These are phyloP conservation scores for Papiliotrema laurentii DNA, from an alignment of 1,284 basidiomycete genomes.

Conservation along the genomic window DNA sequence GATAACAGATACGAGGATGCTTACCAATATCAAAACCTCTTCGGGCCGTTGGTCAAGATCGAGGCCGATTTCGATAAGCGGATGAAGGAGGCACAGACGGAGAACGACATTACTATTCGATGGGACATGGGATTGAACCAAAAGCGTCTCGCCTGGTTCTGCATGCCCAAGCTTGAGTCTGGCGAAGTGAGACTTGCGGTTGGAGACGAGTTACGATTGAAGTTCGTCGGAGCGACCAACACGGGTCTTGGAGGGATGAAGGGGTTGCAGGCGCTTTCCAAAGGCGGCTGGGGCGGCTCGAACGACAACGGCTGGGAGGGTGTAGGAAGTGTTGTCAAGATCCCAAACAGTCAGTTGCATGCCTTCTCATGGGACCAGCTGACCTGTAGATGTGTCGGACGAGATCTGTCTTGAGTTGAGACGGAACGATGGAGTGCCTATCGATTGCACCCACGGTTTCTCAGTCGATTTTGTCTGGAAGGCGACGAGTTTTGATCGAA, in stretches of 20 bases:
- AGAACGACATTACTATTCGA: constrained; percentile 89
- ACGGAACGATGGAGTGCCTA: constrained; percentile 87
- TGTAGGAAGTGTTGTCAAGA: constrained; percentile 96
- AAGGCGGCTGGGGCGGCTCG: constrained; percentile 1
- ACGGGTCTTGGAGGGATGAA: constrained; percentile 50
- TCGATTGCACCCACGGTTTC: constrained; percentile 91
- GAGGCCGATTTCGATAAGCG: constrained; percentile 99
- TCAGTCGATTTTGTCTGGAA: constrained; percentile 99
- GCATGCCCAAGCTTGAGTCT: constrained; percentile 92
- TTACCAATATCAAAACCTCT: constrained; percentile 99
- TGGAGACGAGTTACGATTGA: constrained; percentile 88
- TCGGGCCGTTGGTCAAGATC: constrained; percentile 97
- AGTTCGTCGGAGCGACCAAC: constrained; percentile 72
- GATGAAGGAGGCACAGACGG: constrained; percentile 96
- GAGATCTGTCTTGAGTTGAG: constrained; percentile 94
- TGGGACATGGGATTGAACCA: constrained; percentile 99
- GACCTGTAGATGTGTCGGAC: constrained; percentile 80
- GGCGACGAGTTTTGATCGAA: constrained; percentile 96
- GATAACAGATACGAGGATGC: constrained; percentile 79
- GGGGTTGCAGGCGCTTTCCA: constrained; percentile 28
- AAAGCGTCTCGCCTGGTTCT: constrained; percentile 95
- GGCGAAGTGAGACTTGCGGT: constrained; percentile 96
- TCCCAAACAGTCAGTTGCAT: constrained; percentile 80
- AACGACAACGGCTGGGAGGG: constrained; percentile 69
- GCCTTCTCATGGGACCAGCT: neutral